Percentiles rank a stretch among this genome's conserved stretches.
Conservation (phyloP, 2,329 filamentous ascomycete species). For the Venturia oleaginea region DNA sequence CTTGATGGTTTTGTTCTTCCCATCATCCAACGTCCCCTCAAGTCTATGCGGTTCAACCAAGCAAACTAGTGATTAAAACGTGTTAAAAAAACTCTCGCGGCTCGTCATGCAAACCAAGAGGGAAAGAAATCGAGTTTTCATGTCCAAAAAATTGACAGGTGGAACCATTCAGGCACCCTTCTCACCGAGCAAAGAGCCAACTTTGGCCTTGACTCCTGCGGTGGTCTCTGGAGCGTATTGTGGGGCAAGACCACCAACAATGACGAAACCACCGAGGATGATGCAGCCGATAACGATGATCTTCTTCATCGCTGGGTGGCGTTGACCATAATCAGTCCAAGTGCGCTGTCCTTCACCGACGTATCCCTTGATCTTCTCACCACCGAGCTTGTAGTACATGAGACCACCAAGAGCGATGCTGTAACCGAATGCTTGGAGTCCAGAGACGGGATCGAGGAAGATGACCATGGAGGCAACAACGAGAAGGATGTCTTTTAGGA, state of each 20-base stretch:
- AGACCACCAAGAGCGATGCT: constrained; percentile 69
- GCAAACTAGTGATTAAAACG: neutral
- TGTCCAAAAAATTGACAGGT: neutral
- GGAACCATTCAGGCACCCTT: constrained; percentile 13
- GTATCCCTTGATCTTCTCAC: constrained; percentile 75
- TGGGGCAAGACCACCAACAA: constrained; percentile 48
- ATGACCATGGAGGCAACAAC: constrained; percentile 72
- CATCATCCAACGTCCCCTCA: neutral
- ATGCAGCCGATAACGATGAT: constrained; percentile 58
- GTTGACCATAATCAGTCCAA: constrained; percentile 79
- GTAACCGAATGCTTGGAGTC: constrained; percentile 76
- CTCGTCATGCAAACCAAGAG: neutral
- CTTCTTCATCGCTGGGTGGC: constrained; percentile 70
- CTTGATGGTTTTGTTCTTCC: neutral
- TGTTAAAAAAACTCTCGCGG: neutral
- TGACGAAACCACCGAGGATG: constrained; percentile 56
- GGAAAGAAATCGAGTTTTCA: neutral
- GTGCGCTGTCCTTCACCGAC: constrained; percentile 60
- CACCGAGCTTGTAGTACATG: constrained; percentile 78
- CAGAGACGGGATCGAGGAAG: constrained; percentile 66
- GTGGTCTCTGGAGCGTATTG: constrained; percentile 29
- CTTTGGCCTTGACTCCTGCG: constrained; percentile 25
- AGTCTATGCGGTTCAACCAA: constrained; percentile 4
- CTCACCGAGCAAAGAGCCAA: constrained; percentile 28
- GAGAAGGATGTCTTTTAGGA: constrained; percentile 80